Base-by-base conservation (phyloP, 257 asterid species). In the Solanum phureja region DNA sequence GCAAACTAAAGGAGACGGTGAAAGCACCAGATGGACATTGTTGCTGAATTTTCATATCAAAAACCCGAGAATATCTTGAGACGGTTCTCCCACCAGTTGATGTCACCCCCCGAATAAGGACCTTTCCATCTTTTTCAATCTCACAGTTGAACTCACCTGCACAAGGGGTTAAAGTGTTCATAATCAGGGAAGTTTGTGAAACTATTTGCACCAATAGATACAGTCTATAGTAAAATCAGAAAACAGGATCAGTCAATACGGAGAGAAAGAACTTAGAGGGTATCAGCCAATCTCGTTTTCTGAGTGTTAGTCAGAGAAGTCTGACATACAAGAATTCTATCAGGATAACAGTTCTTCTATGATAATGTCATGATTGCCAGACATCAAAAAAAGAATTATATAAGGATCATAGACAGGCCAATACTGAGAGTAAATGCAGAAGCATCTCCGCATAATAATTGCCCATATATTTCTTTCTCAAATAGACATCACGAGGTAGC, bases 11-110 rank as follows among this genome's bases (percentile, higher is more conserved):
- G 87, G 90, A 94, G 62, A 96, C 89, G 9, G 89, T 89, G 92
- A 96, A 96, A 44, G 99, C 94, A 85, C 99, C 98, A 11, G 98
- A 94, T 8, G 94, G 93, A 87, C 96, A 94, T 88, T 92, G 98
- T 82, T 92, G 97, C 92, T 93, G 98, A 88, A 90, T 87, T 88
- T 91, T 96, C 98, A 96, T 95, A 74, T 90, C 88, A 66, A 92
- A 95, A 31, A 94, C 94, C 87, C 98, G 94, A 64, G 93, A 91
- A 85, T 91, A 89, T 87, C 92, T 93, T 62, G 88, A 83, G 75
- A 95, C 92, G 0, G 89, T 85, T 87, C 88, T 91, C 40, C 87
- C 92, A 76, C 99, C 97, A 5, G 99, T 94, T 46, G 95, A 86
- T 4, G 98, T 94, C 89, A 92, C 92, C 7, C 99, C 98, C 81